Percentiles rank a stretch among this genome's conserved stretches.
Evolutionary conservation across 805 yeast genomes (phyloP).

Genomic region (Candida andamanensis): DNA sequence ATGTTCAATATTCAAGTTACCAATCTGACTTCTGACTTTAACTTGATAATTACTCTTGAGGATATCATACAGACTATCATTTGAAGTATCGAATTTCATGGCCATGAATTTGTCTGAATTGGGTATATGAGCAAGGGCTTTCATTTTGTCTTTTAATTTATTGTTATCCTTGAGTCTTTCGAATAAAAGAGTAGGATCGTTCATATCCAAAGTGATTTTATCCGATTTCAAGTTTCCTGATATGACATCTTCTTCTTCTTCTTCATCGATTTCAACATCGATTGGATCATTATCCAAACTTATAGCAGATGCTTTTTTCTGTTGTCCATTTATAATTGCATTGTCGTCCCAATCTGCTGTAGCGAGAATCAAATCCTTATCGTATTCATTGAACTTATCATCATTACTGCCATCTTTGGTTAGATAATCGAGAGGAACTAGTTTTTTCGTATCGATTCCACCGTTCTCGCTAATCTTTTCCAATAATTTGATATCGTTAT

Average conservation of each 20-base stretch:
- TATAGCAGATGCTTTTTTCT: conserved; percentile 5
- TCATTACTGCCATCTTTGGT: conserved; percentile 28
- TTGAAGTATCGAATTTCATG: conserved; percentile 74
- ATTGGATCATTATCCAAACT: conserved; percentile 9
- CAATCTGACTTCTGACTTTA: conserved; percentile 87
- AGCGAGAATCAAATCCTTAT: conserved; percentile 57
- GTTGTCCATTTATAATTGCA: conserved; percentile 47
- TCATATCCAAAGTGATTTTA: conserved; percentile 65
- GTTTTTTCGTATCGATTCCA: conserved; percentile 13
- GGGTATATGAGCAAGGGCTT: conserved; percentile 41
- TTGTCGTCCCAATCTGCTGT: conserved; percentile 79
- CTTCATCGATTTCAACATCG: conserved; percentile 31
- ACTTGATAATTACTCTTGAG: conserved; percentile 83
- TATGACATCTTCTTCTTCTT: conserved; percentile 67
- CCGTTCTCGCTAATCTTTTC: conserved; percentile 19
- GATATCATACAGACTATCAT: conserved; percentile 80
- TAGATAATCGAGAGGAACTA: conserved; percentile 27
- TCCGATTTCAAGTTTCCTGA: conserved; percentile 52
- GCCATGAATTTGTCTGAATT: conserved; percentile 49
- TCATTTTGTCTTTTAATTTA: conserved; percentile 7
- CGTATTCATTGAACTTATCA: conserved; percentile 37
- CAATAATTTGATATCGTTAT: conserved; percentile 27
- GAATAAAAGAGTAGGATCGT: conserved; percentile 77
- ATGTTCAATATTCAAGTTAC: conserved; percentile 87
- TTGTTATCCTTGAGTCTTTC: conserved; percentile 21